A percentile compares a stretch with the other conserved stretches of the same genome.
phyloP scores from a whole-genome alignment of 257 asterid genomes.

The Hygrophila difformis region DNA sequence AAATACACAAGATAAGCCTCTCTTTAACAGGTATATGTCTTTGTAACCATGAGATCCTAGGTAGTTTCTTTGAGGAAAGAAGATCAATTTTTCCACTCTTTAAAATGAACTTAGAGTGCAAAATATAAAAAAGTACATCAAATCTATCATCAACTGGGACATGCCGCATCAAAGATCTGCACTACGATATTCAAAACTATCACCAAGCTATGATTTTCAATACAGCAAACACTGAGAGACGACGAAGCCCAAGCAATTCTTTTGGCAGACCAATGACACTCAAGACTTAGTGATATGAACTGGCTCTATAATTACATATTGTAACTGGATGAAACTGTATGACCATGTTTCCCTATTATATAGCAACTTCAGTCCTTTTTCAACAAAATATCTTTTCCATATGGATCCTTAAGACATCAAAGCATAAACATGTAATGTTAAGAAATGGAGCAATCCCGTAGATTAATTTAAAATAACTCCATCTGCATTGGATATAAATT shows the following conservation, averaged over 20 bases:
- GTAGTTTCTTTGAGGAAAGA: too few species aligned
- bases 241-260: too few species aligned
- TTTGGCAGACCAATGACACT: too few species aligned
- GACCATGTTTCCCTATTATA: slow-evolving; percentile 4
- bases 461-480: not conserved
- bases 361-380: slow-evolving; percentile 1
- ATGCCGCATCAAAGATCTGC: not conserved
- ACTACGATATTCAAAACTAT: slow-evolving; percentile 2
- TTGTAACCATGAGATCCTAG: too few species aligned
- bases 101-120: not conserved
- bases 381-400: slow-evolving; percentile 1
- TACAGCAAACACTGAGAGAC: too few species aligned
- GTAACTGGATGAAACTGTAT: slow-evolving; percentile 3
- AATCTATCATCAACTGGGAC: not conserved
- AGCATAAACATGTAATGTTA: slow-evolving; percentile 4
- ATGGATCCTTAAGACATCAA: not conserved
- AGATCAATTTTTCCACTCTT: not conserved
- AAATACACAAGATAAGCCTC: not conserved
- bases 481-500: too few species aligned
- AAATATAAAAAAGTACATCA: not conserved
- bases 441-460: slow-evolving; percentile 1
- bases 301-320: slow-evolving; percentile 3
- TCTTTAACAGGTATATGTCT: not conserved
- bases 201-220: not conserved
- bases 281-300: too few species aligned